phyloP scores from a whole-genome alignment of 2,329 filamentous ascomycete genomes.

The Arthrinium phaeospermum region DNA sequence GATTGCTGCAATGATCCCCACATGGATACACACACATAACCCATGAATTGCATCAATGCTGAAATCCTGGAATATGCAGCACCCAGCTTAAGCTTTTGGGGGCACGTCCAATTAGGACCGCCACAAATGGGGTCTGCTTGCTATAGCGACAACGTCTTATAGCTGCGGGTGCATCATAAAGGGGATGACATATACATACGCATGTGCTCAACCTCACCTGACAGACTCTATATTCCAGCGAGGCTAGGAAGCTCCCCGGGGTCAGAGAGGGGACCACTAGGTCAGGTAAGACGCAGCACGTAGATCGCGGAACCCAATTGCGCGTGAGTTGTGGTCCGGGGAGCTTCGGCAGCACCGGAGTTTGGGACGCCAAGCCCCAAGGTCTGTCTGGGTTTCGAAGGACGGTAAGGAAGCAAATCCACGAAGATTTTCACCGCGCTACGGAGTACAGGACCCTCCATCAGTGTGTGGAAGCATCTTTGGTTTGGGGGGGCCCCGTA shows the following conservation, averaged over 20 bases:
- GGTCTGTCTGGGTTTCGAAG: not conserved
- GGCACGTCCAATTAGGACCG: not conserved
- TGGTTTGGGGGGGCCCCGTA: not conserved
- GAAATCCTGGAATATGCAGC: constrained; percentile 32
- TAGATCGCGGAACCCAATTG: constrained; percentile 14
- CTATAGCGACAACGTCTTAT: not conserved
- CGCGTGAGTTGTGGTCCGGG: not conserved
- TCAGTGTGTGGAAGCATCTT: constrained; percentile 3
- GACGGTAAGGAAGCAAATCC: not conserved
- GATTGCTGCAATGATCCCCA: constrained; percentile 36
- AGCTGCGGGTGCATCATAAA: constrained; percentile 2
- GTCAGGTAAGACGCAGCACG: constrained; percentile 5
- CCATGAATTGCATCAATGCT: constrained; percentile 29
- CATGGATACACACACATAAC: constrained; percentile 29
- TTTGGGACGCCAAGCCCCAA: not conserved
- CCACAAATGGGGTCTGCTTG: not conserved
- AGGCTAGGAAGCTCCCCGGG: constrained; percentile 5
- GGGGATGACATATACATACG: not conserved
- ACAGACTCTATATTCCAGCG: not conserved
- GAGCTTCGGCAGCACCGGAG: constrained; percentile 10
- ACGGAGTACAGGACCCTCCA: not conserved
- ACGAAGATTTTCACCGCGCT: not conserved
- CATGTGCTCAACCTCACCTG: not conserved
- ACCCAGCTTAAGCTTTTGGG: constrained; percentile 22
- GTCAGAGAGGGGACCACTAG: not conserved